Percentiles rank a stretch among this genome's conserved stretches.
Conservation (phyloP, 768 basidiomycete species). For the Suillus variegatus region DNA sequence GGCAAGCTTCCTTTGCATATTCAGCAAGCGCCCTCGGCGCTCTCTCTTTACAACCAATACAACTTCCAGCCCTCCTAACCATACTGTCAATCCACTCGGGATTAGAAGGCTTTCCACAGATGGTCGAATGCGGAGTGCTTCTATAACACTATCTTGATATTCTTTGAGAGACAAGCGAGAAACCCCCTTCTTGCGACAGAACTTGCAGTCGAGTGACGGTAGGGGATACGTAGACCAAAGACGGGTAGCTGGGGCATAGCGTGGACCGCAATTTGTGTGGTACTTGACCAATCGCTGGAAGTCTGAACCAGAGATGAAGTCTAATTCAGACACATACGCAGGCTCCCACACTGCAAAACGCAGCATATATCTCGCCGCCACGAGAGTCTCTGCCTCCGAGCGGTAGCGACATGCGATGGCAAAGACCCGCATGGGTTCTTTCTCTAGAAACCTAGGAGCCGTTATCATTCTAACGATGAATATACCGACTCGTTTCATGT, state of each 20-base stretch:
- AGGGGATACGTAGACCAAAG: slow-evolving; percentile 33
- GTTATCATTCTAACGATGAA: slow-evolving; percentile 34
- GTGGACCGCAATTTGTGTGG: slow-evolving; percentile 34
- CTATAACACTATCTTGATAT: slow-evolving; percentile 36
- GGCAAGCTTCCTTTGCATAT: slow-evolving; percentile 29
- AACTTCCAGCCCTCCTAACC: slow-evolving; percentile 32
- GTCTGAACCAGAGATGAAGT: slow-evolving; percentile 37
- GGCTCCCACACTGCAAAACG: slow-evolving; percentile 36
- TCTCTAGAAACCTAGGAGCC: slow-evolving; percentile 32
- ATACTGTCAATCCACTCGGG: slow-evolving; percentile 33
- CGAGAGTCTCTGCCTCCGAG: slow-evolving; percentile 33
- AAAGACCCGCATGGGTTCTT: slow-evolving; percentile 38
- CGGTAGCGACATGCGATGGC: slow-evolving; percentile 39
- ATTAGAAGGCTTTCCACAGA: slow-evolving; percentile 32
- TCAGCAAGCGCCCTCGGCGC: slow-evolving; percentile 30
- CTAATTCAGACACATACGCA: slow-evolving; percentile 35
- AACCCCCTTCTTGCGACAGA: slow-evolving; percentile 36
- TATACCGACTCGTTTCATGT: slow-evolving; percentile 46
- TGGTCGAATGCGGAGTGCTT: slow-evolving; percentile 31
- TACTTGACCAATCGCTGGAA: slow-evolving; percentile 39
- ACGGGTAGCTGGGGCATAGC: slow-evolving; percentile 34
- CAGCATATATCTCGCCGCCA: slow-evolving; percentile 40
- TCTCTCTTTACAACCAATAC: slow-evolving; percentile 30
- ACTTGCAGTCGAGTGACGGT: slow-evolving; percentile 34
- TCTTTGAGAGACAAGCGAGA: slow-evolving; percentile 31